A percentile compares a stretch with the other conserved stretches of the same genome.
Conservation (phyloP, 75 land plant genomes). For the Gnetum montanum region DNA sequence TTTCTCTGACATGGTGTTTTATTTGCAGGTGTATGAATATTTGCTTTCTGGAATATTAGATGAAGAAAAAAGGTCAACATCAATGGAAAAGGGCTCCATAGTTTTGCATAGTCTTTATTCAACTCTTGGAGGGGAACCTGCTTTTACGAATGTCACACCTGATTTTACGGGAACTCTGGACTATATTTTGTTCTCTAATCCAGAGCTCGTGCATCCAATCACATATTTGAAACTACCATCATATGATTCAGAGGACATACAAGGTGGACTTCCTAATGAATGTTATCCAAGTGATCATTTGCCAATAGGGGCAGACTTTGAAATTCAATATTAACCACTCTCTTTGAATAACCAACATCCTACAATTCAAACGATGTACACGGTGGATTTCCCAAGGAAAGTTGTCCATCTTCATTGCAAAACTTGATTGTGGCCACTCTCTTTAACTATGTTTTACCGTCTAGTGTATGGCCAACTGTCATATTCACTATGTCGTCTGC, state of each 20-base stretch:
- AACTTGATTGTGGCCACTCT: too few species aligned
- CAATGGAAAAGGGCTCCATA: conserved; percentile 21
- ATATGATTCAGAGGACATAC: conserved; percentile 43
- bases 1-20: conserved; percentile 1
- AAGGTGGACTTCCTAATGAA: conserved; percentile 79
- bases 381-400: too few species aligned
- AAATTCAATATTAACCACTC: conserved; percentile 16
- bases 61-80: not conserved
- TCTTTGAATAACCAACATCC: too few species aligned
- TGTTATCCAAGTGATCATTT: conserved; percentile 90
- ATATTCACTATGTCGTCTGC: too few species aligned
- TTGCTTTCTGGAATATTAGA: conserved; percentile 23
- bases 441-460: too few species aligned
- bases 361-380: too few species aligned
- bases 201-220: conserved; percentile 39
- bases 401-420: too few species aligned
- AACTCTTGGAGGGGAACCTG: conserved; percentile 55
- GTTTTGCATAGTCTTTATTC: conserved; percentile 61
- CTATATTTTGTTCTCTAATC: conserved; percentile 63
- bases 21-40: conserved; percentile 56
- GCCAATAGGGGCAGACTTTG: conserved; percentile 85
- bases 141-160: conserved; percentile 83
- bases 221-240: conserved; percentile 55
- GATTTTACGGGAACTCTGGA: conserved; percentile 81
- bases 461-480: too few species aligned